Percentiles rank a stretch among this genome's conserved stretches.
These are phyloP conservation scores for Xylaria longipes DNA, from an alignment of 495 filamentous ascomycete species.

Conservation along the genomic window DNA sequence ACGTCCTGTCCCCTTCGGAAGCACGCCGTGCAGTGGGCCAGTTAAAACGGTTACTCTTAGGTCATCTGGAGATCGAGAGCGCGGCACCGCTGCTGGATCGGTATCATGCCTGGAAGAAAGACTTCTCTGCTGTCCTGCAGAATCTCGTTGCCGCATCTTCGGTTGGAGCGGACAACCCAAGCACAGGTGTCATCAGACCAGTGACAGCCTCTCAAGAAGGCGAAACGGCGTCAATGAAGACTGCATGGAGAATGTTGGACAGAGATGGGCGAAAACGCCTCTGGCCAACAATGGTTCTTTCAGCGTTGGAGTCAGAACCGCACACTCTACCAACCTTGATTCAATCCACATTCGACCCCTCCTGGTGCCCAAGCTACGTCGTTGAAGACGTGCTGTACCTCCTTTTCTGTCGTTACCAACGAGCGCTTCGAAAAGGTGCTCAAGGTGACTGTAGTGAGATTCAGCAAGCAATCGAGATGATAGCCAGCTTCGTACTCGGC, in stretches of 20 bases:
- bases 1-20: conserved; percentile 28
- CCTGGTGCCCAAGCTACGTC: conserved; percentile 55
- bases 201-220: background rate
- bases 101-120: conserved; percentile 35
- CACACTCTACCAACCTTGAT: conserved; percentile 55
- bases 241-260: conserved; percentile 49
- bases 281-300: conserved; percentile 63
- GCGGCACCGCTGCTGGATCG: conserved; percentile 29
- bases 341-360: conserved; percentile 50
- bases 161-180: background rate
- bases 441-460: conserved; percentile 35
- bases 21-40: conserved; percentile 32
- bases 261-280: conserved; percentile 37
- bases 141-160: background rate
- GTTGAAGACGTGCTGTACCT: conserved; percentile 59
- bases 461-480: conserved; percentile 15
- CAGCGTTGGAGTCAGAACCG: conserved; percentile 56
- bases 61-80: background rate
- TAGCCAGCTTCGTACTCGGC: conserved; percentile 34
- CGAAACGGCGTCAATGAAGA: conserved; percentile 40
- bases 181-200: too few species aligned
- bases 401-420: conserved; percentile 37
- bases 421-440: background rate
- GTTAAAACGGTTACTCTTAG: conserved; percentile 30
- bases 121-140: background rate